Conservation (phyloP, 345 rosid species). For the sweet orange (Citrus sinensis) region DNA sequence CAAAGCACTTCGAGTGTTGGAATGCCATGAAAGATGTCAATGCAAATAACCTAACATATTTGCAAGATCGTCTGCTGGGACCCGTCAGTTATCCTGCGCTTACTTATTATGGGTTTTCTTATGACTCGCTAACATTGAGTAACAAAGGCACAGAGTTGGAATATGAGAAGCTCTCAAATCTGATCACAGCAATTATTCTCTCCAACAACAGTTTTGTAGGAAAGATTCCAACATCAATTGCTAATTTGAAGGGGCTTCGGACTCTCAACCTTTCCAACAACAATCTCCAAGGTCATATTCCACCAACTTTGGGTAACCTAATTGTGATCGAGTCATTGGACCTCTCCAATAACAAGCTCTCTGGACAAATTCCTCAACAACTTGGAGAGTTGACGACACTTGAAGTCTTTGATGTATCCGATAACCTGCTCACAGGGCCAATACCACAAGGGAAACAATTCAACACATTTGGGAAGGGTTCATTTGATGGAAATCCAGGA, state of each 20-base stretch:
- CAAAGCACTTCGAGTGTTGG: constrained; percentile 13
- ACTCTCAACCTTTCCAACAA: not conserved
- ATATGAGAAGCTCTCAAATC: not conserved
- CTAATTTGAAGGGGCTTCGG: not conserved
- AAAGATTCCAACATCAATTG: not conserved
- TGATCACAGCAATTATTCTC: not conserved
- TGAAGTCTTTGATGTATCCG: not conserved
- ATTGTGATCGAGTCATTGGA: not conserved
- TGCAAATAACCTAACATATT: not conserved
- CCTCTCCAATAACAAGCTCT: not conserved
- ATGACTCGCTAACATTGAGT: not conserved
- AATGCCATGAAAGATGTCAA: constrained; percentile 18
- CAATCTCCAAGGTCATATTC: not conserved
- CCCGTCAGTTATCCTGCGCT: too few species aligned
- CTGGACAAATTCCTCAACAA: not conserved
- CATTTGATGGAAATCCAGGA: not conserved
- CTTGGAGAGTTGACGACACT: not conserved
- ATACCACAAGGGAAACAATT: constrained; percentile 2
- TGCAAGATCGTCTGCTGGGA: not conserved
- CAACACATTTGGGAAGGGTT: not conserved
- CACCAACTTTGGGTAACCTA: not conserved
- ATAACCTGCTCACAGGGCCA: not conserved
- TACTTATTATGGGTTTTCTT: not conserved
- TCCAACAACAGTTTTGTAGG: constrained; percentile 4
- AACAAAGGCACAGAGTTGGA: not conserved